Evolutionary conservation across 305 asterid genomes (phyloP), one percentile per base, ranked within the genome.

Genomic region (Caryopteris hybrid): DNA sequence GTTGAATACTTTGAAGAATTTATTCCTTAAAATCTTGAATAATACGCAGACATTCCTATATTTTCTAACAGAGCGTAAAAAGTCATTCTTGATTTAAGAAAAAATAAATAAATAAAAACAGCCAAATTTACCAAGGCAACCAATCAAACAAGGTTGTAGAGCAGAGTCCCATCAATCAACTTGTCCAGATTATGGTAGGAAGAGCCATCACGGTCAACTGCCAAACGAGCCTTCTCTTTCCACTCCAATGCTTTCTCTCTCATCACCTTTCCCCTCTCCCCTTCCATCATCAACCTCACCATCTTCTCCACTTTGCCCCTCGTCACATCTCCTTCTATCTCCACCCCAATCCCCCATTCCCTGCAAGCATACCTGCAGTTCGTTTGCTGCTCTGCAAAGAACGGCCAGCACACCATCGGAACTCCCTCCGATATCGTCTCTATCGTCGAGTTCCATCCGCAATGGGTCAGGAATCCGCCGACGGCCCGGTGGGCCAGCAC

Each of bases 361-460:
- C 53, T 17, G 23, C 80, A 71, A 3, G 66, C 73, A 5, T 70
- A 70, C 12, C 66, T 34, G 10, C 80, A 70, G 20, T 76, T 76
- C 34, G 74, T 76, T 18, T 70, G 80, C 59, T 76, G 80, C 36
- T 76, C 80, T 3, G 80, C 76, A 20, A 74, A 74, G 18, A 70
- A 74, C 12, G 83, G 83, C 77, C 83, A 78, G 27, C 80, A 78
- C 23, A 78, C 45, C 77, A 78, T 63, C 10, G 84, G 84, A 14
- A 80, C 79, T 1, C 84, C 81, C 16, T 67, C 75, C 1, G 77
- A 66, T 23, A 80, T 41, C 0, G 71, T 69, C 43, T 80, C 79
- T 0, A 80, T 1, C 0, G 70, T 76, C 0, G 85, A 80, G 33
- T 80, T 80, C 82, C 85, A 80, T 1, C 85, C 85, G 17, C 83